These are phyloP conservation scores for Leishmania arabica DNA, from an alignment of 208 protist genomes.

Conservation along the genomic window DNA sequence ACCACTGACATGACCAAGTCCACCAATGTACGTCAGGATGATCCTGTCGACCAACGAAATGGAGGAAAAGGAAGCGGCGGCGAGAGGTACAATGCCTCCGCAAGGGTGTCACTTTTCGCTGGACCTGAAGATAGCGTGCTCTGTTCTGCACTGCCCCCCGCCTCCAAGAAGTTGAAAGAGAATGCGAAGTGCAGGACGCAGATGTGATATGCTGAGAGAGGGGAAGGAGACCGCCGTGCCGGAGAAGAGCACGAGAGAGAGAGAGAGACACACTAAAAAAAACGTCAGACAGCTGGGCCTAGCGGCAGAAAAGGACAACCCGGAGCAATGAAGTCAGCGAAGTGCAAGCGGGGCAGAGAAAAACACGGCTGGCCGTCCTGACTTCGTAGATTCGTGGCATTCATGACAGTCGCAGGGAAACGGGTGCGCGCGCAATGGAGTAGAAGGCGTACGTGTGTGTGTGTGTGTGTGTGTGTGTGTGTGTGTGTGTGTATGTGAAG, in stretches of 20 bases:
- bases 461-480: constrained; percentile 5
- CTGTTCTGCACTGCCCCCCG: constrained; percentile 1
- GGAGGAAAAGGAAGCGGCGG: background rate
- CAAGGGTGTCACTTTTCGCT: background rate
- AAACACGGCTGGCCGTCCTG: constrained; percentile 8
- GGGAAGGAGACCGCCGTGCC: background rate
- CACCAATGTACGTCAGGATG: background rate
- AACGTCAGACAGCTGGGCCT: background rate
- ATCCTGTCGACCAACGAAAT: background rate
- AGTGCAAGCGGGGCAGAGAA: background rate
- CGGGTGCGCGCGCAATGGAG: background rate
- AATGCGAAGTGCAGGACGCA: constrained; percentile 19
- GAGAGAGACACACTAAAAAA: background rate
- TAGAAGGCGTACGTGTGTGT: background rate
- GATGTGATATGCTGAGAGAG: constrained; percentile 2
- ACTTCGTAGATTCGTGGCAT: background rate
- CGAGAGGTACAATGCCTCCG: background rate
- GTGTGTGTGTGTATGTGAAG: background rate
- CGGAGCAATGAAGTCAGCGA: constrained; percentile 1
- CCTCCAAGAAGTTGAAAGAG: constrained; percentile 2
- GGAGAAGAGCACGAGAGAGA: background rate
- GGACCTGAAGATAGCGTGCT: background rate
- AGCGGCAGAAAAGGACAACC: background rate
- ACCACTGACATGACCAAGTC: constrained; percentile 20
- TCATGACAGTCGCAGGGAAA: background rate